phyloP scores from a whole-genome alignment of 306 rosid genomes.

The Astragalus membranaceus region DNA sequence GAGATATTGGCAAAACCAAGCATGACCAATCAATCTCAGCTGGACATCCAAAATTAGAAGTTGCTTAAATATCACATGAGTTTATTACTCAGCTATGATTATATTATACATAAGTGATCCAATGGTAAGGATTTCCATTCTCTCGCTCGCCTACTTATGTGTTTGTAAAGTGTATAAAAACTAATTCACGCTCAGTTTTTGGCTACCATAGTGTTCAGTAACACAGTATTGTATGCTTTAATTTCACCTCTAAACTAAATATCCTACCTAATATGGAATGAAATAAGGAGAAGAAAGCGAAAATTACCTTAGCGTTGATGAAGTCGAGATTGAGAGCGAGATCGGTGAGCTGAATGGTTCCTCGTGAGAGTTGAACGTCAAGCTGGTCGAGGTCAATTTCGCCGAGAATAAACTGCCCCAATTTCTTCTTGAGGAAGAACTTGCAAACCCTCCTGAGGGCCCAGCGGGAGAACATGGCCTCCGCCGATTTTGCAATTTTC shows the following conservation, averaged over 20 bases:
- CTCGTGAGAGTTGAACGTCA: slow-evolving; percentile 71
- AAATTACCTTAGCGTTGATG: slow-evolving; percentile 62
- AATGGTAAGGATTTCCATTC: background rate
- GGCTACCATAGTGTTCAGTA: background rate
- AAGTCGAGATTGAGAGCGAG: slow-evolving; percentile 85
- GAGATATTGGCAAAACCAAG: background rate
- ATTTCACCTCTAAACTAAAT: background rate
- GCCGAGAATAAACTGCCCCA: slow-evolving; percentile 79
- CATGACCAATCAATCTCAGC: background rate
- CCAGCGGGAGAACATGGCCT: slow-evolving; percentile 87
- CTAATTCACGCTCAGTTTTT: background rate
- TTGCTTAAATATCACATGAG: background rate
- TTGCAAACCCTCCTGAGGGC: slow-evolving; percentile 78
- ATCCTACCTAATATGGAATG: background rate
- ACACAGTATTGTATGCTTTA: background rate
- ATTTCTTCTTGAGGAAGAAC: slow-evolving; percentile 86
- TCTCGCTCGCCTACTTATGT: background rate
- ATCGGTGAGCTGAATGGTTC: slow-evolving; percentile 87
- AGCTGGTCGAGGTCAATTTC: slow-evolving; percentile 92
- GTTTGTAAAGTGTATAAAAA: no score
- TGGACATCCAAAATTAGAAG: background rate
- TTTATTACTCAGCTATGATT: background rate
- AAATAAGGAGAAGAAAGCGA: background rate
- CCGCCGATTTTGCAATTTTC: slow-evolving; percentile 93
- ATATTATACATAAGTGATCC: background rate